Conservation (phyloP, 73 alveolate genomes). For the Paramecium biaurelia region DNA sequence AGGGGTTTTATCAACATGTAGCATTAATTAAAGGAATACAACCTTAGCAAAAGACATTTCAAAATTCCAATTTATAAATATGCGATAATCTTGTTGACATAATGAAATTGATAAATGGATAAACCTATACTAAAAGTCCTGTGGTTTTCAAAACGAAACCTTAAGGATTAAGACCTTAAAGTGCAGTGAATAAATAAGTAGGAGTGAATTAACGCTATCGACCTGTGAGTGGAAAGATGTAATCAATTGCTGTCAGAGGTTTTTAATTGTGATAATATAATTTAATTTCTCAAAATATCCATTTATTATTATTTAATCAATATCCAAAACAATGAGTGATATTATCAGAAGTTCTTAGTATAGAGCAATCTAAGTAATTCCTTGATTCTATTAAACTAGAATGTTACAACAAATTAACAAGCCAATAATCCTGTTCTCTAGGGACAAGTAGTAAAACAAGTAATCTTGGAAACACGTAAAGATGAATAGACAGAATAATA, state of each 20-base stretch:
- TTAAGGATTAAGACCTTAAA: constrained; percentile 40
- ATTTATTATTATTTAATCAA: not conserved
- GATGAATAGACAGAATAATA: constrained; percentile 9
- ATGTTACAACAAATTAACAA: not conserved
- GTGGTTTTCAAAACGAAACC: not conserved
- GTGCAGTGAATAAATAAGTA: not conserved
- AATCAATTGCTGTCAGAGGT: not conserved
- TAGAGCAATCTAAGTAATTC: not conserved
- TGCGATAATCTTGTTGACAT: not conserved
- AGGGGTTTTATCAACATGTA: constrained; percentile 18
- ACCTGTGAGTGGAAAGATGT: not conserved
- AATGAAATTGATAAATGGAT: not conserved
- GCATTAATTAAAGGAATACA: not conserved
- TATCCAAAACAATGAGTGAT: not conserved
- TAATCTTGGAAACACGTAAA: constrained; percentile 23
- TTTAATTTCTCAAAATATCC: not conserved
- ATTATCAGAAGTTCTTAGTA: not conserved
- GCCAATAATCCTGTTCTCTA: not conserved
- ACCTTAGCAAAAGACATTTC: not conserved
- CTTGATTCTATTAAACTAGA: not conserved
- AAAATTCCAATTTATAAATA: not conserved
- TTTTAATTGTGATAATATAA: not conserved
- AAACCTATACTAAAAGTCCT: not conserved
- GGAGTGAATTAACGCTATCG: not conserved
- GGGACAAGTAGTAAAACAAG: constrained; percentile 12